phyloP scores from a whole-genome alignment of 2,329 filamentous ascomycete species.

The Cadophora gregata region DNA sequence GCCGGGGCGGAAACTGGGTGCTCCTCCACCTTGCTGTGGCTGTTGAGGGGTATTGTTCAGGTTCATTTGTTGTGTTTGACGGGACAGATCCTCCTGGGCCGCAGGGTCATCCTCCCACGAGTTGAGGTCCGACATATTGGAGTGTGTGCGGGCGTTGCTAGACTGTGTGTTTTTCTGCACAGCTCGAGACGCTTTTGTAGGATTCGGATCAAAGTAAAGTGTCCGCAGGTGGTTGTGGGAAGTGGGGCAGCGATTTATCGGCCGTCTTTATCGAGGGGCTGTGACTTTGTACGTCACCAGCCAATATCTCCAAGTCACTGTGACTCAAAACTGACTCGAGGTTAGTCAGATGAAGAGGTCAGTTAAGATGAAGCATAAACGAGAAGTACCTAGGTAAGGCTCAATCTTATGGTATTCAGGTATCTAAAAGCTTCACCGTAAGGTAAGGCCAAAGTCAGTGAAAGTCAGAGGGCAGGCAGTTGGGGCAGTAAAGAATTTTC shows the following conservation, averaged over 20 bases:
- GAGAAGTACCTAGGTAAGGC: background rate
- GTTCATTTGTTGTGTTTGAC: constrained; percentile 79
- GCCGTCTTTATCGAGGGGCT: constrained; percentile 35
- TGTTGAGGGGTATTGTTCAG: constrained; percentile 59
- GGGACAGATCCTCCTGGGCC: constrained; percentile 75
- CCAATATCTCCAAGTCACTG: background rate
- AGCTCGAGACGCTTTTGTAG: constrained; percentile 20
- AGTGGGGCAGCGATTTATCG: constrained; percentile 27
- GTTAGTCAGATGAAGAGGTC: background rate
- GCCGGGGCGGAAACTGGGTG: constrained; percentile 64
- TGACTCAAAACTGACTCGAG: constrained; percentile 23
- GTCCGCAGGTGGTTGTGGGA: constrained; percentile 23
- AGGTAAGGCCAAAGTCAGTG: background rate
- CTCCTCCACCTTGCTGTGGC: constrained; percentile 44
- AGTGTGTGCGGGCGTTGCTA: background rate
- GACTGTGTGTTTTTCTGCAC: constrained; percentile 6
- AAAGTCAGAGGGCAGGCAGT: background rate
- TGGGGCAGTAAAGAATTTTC: constrained; percentile 17
- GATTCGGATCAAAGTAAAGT: constrained; percentile 18
- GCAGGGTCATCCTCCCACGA: constrained; percentile 93
- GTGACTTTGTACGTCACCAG: constrained; percentile 28
- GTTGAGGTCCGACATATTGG: constrained; percentile 82
- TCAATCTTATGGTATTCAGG: background rate
- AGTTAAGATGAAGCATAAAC: background rate
- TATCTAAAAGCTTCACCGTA: background rate